A percentile compares a stretch with the other conserved stretches of the same genome.
phyloP scores from a whole-genome alignment of 345 rosid species.

The Salix viminalis region DNA sequence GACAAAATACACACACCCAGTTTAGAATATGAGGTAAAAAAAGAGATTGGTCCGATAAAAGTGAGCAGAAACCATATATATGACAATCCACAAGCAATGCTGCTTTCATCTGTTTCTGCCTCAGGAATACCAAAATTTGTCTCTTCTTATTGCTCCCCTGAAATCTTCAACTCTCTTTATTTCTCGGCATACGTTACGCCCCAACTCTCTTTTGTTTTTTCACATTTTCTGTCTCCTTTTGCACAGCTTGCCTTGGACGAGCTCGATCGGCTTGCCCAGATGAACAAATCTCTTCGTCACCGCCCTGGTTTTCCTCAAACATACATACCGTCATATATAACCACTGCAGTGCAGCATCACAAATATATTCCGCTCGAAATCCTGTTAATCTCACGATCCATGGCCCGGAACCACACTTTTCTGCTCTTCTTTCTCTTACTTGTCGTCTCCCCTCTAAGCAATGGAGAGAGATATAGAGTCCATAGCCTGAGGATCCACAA shows the following conservation, averaged over 20 bases:
- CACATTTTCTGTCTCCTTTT: neutral
- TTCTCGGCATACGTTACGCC: constrained; percentile 24
- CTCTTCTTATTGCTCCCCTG: neutral
- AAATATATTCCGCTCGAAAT: too few relatives aligned
- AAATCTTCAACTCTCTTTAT: neutral
- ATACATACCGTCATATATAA: too few relatives aligned
- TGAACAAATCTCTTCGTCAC: neutral
- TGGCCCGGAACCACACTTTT: constrained; percentile 9
- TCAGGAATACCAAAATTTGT: constrained; percentile 17
- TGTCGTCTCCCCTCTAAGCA: neutral
- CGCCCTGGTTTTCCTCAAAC: too few relatives aligned
- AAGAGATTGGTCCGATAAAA: too few relatives aligned
- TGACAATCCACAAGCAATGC: neutral
- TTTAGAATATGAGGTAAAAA: too few relatives aligned
- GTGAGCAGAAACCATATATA: neutral
- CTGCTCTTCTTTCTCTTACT: constrained; percentile 16
- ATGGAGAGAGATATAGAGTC: constrained; percentile 5
- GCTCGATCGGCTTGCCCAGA: too few relatives aligned
- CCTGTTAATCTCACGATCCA: neutral
- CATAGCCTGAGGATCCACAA: neutral
- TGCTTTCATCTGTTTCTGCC: constrained; percentile 13
- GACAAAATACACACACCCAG: too few relatives aligned
- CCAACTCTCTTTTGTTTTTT: neutral
- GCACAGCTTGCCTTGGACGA: neutral
- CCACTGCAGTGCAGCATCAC: neutral